These are phyloP conservation scores for Cichorium intybus DNA, from an alignment of 140 eudicot genomes.

Conservation along the genomic window DNA sequence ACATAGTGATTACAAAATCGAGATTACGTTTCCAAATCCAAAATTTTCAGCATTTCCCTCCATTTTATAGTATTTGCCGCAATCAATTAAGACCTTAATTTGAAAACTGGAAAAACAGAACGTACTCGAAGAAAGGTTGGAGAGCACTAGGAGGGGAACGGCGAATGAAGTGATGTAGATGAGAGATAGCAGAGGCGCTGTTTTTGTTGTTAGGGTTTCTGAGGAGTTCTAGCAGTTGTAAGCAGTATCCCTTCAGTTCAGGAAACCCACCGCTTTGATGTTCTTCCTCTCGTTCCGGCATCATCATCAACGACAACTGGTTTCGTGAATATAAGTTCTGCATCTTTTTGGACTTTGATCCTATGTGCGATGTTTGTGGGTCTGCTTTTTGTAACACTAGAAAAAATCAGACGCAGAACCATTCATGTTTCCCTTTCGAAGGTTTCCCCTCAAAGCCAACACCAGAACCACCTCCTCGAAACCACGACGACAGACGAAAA, in stretches of 20 bases:
- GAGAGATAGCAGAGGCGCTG: slow-evolving; percentile 29
- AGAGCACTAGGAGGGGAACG: slow-evolving; percentile 47
- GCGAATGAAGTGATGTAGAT: slow-evolving; percentile 45
- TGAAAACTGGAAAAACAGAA: not conserved
- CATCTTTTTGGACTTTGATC: no score
- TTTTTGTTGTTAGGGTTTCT: slow-evolving; percentile 51
- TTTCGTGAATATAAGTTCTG: not conserved
- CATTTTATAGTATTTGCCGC: no score
- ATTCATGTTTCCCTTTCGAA: no score
- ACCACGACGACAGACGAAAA: no score
- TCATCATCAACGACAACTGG: slow-evolving; percentile 9
- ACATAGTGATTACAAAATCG: no score
- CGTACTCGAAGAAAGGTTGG: slow-evolving; percentile 82
- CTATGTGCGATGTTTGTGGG: no score
- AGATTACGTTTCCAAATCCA: no score
- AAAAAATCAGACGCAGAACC: no score
- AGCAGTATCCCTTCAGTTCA: slow-evolving; percentile 48
- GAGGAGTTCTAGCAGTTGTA: slow-evolving; percentile 51
- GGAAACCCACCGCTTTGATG: slow-evolving; percentile 30
- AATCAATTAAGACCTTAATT: not conserved
- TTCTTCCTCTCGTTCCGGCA: slow-evolving; percentile 28
- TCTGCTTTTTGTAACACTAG: no score
- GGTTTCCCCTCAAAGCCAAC: no score
- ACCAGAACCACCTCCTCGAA: no score
- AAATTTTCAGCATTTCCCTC: no score